Conservation (phyloP, 805 yeast genomes). For the Cyberlindnera japonica region DNA sequence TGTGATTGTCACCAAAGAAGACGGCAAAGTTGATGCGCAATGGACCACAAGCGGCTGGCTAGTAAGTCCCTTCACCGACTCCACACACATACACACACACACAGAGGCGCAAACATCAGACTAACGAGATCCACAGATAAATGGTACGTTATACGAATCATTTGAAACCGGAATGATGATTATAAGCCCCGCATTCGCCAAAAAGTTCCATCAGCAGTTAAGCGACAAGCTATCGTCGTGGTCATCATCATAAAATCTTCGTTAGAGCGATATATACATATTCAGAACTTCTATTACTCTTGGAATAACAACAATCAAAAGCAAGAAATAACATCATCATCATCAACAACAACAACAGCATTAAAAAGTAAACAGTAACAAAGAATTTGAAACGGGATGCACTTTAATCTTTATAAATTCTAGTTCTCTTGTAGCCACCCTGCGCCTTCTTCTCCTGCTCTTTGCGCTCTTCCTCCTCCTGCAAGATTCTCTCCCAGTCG, state of each 20-base stretch:
- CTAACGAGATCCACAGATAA: neutral
- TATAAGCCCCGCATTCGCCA: conserved; percentile 7
- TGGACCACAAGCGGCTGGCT: conserved; percentile 9
- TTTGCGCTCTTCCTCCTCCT: conserved; percentile 38
- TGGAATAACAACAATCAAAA: neutral
- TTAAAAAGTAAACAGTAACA: neutral
- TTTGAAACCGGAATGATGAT: conserved; percentile 28
- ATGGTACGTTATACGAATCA: conserved; percentile 22
- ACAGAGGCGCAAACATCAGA: neutral
- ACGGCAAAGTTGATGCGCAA: neutral
- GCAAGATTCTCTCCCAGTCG: conserved; percentile 48
- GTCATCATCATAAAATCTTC: neutral
- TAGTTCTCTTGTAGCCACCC: conserved; percentile 32
- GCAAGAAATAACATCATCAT: neutral
- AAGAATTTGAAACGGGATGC: neutral
- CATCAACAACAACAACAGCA: neutral
- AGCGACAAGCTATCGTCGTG: conserved; percentile 3
- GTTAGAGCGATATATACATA: conserved; percentile 1
- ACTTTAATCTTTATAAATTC: conserved; percentile 31
- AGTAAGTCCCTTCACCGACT: neutral
- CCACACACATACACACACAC: neutral
- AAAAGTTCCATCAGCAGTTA: conserved; percentile 12
- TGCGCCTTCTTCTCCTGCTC: conserved; percentile 15
- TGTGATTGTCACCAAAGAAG: neutral
- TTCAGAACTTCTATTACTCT: neutral